These are phyloP conservation scores for Clavispora asparagi DNA, from an alignment of 805 yeast genomes.

Conservation along the genomic window DNA sequence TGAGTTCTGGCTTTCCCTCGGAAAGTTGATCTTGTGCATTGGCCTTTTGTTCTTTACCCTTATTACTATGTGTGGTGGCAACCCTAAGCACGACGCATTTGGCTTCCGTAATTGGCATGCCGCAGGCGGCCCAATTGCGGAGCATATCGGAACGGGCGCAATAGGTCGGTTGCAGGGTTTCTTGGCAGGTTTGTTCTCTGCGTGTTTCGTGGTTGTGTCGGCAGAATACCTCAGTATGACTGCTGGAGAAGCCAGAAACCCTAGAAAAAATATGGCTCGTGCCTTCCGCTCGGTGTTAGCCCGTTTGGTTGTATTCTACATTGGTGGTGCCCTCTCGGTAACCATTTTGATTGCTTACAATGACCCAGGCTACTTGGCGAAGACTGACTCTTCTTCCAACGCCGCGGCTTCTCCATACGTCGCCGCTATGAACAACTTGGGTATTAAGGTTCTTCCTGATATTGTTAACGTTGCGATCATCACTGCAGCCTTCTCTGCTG, in stretches of 20 bases:
- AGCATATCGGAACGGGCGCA: conserved; percentile 32
- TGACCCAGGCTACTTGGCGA: conserved; percentile 13
- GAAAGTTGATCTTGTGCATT: conserved; percentile 56
- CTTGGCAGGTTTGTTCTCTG: conserved; percentile 32
- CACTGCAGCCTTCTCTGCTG: conserved; percentile 17
- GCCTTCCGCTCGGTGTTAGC: conserved; percentile 40
- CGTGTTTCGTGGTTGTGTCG: conserved; percentile 37
- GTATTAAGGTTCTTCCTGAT: conserved; percentile 13
- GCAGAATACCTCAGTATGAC: conserved; percentile 43
- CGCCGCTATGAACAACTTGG: conserved; percentile 18
- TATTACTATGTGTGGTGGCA: conserved; percentile 83
- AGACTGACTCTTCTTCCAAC: conserved; percentile 10
- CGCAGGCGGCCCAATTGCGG: conserved; percentile 35
- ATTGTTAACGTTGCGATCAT: conserved; percentile 15
- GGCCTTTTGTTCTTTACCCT: conserved; percentile 75
- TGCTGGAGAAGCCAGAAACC: conserved; percentile 40
- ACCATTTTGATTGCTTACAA: conserved; percentile 28
- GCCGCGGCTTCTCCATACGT: conserved; percentile 18
- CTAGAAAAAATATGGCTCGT: conserved; percentile 34
- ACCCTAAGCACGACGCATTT: conserved; percentile 56
- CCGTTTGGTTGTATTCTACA: conserved; percentile 40
- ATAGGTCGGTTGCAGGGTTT: conserved; percentile 40
- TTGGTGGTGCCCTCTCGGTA: conserved; percentile 40
- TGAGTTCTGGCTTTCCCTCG: conserved; percentile 73
- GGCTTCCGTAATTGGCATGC: conserved; percentile 45